Base-by-base conservation (phyloP, 2,329 filamentous ascomycete genomes). In the Diaporthe amygdali region DNA sequence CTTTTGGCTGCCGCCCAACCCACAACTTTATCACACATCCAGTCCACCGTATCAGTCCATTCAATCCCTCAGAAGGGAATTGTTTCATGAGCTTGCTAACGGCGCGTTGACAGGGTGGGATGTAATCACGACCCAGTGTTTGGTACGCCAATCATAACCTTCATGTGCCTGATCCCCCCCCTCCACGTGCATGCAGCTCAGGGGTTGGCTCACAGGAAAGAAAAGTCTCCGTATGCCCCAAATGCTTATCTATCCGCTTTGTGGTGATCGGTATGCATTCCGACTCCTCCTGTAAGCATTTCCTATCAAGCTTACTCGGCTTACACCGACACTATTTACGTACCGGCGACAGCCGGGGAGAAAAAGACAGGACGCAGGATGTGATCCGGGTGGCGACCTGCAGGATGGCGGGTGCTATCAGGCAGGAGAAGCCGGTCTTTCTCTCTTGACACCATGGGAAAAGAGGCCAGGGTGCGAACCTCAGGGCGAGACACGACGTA, bases 121-220 rank as follows among this genome's bases (percentile, higher is more conserved):
- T 15, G n/a, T n/a, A n/a, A n/a, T n/a, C 22, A 44, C n/a, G 2
- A 39, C 37, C 34, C 25, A 41, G 30, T 7, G 30, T 20, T 5
- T 49, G 44, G 59, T 49, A 25, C 41, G 2, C 59, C 59, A 64
- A 64, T 49, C 27, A 49, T 3, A 2, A 49, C 27, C 39, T 25
- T 25, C 30, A 22, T 32, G 64, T 68, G 46, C 64, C 46, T 54
- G 39, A 37, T 55, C 52, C 37, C 17, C 64, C 25, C 37, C 46
- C 22, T 55, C 39, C 64, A 47, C 49, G 64, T 56, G 64, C 46
- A 68, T 56, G 64, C 46, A 68, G 49, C 46, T 67, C 39, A 55
- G 27, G 49, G 30, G 39, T 51, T n/a, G 30, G 14, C n/a, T 37
- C 41, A 61, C 59, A 44, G 59, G 59, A 37, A n/a, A 41, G 12